Base-by-base conservation (phyloP, 139 green algal species). In the Coelastrella sp. region DNA sequence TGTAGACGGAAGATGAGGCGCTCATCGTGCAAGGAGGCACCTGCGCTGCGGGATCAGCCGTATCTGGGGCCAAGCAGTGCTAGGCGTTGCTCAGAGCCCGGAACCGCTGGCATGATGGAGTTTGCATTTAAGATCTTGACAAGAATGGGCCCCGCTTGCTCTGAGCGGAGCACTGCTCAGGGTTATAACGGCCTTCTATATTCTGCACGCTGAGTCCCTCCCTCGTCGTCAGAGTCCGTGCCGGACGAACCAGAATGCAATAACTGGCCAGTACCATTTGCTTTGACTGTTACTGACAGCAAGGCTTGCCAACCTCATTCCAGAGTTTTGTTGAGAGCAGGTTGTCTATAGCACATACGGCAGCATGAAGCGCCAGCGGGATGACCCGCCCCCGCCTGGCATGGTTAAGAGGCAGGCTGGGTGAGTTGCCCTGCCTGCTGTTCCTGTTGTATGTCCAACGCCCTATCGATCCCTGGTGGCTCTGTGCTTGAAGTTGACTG, bases 291-390 rank as follows among this genome's bases (percentile, higher is more conserved):
- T 6, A 8, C 8, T 6, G 17, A 17, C 5, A 22, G 16, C 68
- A 76, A 14, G n/a, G 68, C 68, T 76, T 76, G 68, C 17, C 17
- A 76, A 76, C 68, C 68, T 17, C 68, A 76, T 76, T 80, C 74
- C 74, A 80, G 74, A 80, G 74, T 80, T 80, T 76, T 76, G 68
- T 76, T 76, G 68, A 23, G 17, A 80, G 74, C 74, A 57, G 74
- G 74, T 10, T 80, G 2, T 19, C 74, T 5, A 59, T 23, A 16
- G 23, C 7, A 58, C 58, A 58, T 23, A 80, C 74, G 77, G 66
- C 83, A 75, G 80, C 59, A 88, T 88, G 83, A 88, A 88, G 83
- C 83, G 83, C 54, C 83, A 88, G 68, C 66, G 83, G 68, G 83
- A 88, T 58, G 83, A 88, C 68, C 68, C 23, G 68, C 68, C 68